Evolutionary conservation across 768 basidiomycete species (phyloP), one percentile per base, ranked within the genome.

Genomic region (Lactarius trivialis): DNA sequence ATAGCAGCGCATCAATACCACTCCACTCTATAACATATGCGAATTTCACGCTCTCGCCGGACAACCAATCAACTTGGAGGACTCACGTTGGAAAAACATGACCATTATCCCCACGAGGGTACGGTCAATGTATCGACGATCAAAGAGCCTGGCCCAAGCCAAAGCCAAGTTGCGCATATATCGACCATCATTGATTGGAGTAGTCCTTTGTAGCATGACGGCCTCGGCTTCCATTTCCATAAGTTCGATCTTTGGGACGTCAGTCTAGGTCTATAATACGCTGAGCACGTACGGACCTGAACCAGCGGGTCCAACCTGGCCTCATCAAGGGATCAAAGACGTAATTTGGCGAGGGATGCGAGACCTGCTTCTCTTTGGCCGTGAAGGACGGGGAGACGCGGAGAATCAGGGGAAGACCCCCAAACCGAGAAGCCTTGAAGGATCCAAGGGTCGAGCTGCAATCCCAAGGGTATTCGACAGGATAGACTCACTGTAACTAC

Each of bases 21-120:
- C 84, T 86, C 91, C 91, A 92, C 75, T 92, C 89, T 92, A 53
- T 26, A 50, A 30, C 14, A 8, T 12, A 9, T 11, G 17, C 1
- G 19, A 36, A 32, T 19, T 49, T 28, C 17, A n/a, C 11, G 8
- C 14, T 58, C 52, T 33, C 11, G 11, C 5, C 15, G 28, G 7
- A 7, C 30, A 30, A 2, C 8, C 19, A 56, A 58, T 19, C 55
- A 41, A n/a, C 34, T 43, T 7, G 52, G 50, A 50, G 30, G 19
- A 73, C 85, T 43, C 66, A 89, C 90, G 91, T 73, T 93, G 91
- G 68, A 91, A 92, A 56, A 89, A 83, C 86, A 91, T 90, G 67
- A 91, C 81, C 69, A 84, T 72, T 8, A 89, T 76, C 3, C 88
- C 89, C 41, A 91, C 81, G 69, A 81, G 72, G 0, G 90, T 91